Evolutionary conservation across 331 rosid genomes (phyloP).

Genomic region (Rosa hybrid): DNA sequence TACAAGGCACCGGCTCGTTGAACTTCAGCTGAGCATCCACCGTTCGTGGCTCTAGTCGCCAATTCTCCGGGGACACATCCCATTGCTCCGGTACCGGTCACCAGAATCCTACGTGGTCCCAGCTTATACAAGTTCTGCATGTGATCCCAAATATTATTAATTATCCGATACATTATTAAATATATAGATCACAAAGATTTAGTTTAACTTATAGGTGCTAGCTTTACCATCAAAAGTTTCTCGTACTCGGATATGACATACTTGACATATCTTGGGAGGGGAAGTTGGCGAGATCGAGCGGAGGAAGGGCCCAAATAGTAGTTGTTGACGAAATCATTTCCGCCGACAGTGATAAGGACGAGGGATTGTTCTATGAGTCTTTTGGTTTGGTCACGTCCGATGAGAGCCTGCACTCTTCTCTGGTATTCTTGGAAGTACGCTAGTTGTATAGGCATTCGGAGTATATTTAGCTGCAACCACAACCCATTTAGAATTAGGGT

Average conservation of each 20-base stretch:
- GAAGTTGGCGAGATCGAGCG: conserved; percentile 58
- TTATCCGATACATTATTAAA: background rate
- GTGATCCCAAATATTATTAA: background rate
- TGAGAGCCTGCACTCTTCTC: conserved; percentile 39
- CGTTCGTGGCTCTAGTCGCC: conserved; percentile 55
- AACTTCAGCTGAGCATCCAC: conserved; percentile 59
- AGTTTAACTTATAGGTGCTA: background rate
- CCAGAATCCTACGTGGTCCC: conserved; percentile 85
- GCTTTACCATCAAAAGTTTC: conserved; percentile 45
- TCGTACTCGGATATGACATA: conserved; percentile 58
- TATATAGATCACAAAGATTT: background rate
- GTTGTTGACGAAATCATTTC: conserved; percentile 82
- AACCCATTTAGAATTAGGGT: background rate
- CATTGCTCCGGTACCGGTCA: conserved; percentile 88
- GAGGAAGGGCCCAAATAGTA: conserved; percentile 64
- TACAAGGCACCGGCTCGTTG: conserved; percentile 62
- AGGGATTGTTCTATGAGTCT: conserved; percentile 45
- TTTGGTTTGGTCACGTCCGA: conserved; percentile 40
- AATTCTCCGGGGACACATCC: conserved; percentile 90
- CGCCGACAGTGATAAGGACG: conserved; percentile 59
- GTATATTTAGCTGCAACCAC: conserved; percentile 27
- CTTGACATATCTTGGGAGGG: conserved; percentile 56
- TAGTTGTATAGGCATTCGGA: conserved; percentile 43
- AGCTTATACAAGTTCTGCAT: conserved; percentile 55
- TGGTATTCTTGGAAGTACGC: conserved; percentile 61